Evolutionary conservation across 148 eudicot genomes (phyloP).

Genomic region (Agrostemma githago): DNA sequence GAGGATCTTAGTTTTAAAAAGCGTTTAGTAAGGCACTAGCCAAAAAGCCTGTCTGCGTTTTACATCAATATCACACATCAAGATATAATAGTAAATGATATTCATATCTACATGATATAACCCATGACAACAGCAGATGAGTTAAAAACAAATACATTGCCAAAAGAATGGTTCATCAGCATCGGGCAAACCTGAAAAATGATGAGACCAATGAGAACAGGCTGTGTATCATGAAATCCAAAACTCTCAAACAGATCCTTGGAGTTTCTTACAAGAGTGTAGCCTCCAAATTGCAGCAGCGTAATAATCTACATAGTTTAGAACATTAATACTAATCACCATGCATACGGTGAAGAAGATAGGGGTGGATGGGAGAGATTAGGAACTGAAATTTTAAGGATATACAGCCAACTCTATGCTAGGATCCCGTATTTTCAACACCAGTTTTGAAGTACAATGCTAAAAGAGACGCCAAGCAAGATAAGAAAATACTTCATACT

Average conservation of each 20-base stretch:
- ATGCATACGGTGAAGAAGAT: background rate
- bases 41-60: too few relatives aligned
- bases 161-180: background rate
- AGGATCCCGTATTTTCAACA: background rate
- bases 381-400: background rate
- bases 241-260: conserved; percentile 91
- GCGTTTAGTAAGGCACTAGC: too few relatives aligned
- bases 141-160: conserved; percentile 1
- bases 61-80: background rate
- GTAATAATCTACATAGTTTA: conserved; percentile 66
- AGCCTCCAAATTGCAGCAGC: conserved; percentile 92
- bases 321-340: conserved; percentile 1
- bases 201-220: conserved; percentile 96
- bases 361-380: background rate
- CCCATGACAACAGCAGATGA: background rate
- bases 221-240: conserved; percentile 86
- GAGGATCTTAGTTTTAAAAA: too few relatives aligned
- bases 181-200: conserved; percentile 71
- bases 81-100: background rate
- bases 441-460: background rate
- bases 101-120: background rate
- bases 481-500: background rate
- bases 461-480: background rate
- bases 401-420: background rate
- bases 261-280: conserved; percentile 93